These are phyloP conservation scores for Colletotrichum echinochloae DNA, from an alignment of 2,329 filamentous ascomycete species.

Conservation along the genomic window DNA sequence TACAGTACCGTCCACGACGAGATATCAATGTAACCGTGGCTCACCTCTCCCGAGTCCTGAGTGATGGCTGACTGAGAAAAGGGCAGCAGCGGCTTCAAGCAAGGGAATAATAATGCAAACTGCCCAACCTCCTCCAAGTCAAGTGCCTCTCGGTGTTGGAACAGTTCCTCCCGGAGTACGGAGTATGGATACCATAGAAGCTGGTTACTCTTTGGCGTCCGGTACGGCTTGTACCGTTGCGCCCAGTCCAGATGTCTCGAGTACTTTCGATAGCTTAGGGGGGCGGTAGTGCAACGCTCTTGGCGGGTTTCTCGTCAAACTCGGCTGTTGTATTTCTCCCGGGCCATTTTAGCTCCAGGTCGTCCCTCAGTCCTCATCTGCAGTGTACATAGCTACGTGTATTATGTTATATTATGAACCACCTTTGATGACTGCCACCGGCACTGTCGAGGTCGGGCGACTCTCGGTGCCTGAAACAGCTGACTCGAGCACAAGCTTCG, in stretches of 20 bases:
- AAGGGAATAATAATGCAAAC: not conserved
- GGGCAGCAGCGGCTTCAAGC: not conserved
- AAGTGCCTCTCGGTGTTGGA: constrained; percentile 15
- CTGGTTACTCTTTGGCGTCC: constrained; percentile 14
- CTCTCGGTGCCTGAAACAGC: not conserved
- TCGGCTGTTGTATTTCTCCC: constrained; percentile 27
- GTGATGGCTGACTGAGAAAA: not conserved
- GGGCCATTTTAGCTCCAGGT: constrained; percentile 14
- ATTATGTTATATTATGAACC: no score
- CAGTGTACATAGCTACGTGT: no score
- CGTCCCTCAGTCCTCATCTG: constrained; percentile 16
- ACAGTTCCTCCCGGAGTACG: constrained; percentile 11
- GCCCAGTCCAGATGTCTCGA: not conserved
- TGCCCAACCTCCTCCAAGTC: not conserved
- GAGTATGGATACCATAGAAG: constrained; percentile 14
- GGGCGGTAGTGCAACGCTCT: not conserved
- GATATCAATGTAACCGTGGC: not conserved
- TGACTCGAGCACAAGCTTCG: not conserved
- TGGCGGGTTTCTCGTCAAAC: constrained; percentile 1
- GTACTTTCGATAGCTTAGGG: not conserved
- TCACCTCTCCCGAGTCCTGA: not conserved
- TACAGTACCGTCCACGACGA: no score
- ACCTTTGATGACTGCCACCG: no score
- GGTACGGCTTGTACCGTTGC: not conserved
- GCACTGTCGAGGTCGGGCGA: not conserved